Evolutionary conservation across 345 rosid genomes (phyloP).

Genomic region (Syzygium aqueum): DNA sequence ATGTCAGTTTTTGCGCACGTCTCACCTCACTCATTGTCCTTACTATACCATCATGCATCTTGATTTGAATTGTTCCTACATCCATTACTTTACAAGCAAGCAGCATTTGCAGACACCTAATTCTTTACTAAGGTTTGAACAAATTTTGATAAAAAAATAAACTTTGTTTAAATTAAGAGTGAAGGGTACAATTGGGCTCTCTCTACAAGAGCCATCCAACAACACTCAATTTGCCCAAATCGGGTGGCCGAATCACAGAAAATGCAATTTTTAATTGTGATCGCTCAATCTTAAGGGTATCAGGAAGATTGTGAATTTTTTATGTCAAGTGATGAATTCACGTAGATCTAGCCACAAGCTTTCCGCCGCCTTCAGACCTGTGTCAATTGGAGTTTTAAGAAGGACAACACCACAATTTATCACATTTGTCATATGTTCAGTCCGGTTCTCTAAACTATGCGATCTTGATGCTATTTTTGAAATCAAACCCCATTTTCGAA

Average conservation of each 20-base stretch:
- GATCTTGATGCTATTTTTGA: no score
- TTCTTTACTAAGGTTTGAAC: neutral
- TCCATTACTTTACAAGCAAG: no score
- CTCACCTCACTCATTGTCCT: no score
- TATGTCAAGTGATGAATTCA: neutral
- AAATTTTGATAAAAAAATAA: neutral
- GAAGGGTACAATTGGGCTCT: neutral
- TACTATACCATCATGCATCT: no score
- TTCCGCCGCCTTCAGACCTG: neutral
- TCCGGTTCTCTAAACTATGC: no score
- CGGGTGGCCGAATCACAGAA: neutral
- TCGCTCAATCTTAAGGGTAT: neutral
- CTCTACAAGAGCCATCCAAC: neutral
- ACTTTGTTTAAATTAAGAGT: no score
- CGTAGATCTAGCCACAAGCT: neutral
- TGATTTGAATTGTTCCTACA: no score
- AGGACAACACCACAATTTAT: no score
- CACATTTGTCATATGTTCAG: no score
- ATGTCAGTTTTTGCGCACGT: no score
- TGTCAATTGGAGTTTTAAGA: no score
- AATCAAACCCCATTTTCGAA: no score
- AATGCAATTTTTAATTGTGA: neutral
- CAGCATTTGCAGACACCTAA: neutral
- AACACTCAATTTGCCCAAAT: neutral
- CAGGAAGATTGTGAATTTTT: neutral